Conservation (phyloP, 257 asterid genomes). For the Scutellaria barbata region DNA sequence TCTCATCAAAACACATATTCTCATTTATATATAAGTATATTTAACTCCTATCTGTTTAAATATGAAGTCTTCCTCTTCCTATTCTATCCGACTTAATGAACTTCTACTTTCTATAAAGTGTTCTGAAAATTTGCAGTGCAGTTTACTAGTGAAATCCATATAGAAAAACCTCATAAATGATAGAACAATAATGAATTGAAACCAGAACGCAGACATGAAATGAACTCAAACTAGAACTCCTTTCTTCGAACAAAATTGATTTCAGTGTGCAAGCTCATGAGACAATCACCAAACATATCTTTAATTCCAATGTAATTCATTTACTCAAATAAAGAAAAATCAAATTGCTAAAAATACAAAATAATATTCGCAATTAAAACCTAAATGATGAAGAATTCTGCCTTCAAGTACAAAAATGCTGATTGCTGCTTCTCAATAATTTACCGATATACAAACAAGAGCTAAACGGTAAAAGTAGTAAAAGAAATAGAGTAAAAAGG, state of each 20-base stretch:
- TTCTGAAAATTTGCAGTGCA: too few relatives aligned
- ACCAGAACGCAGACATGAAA: neutral
- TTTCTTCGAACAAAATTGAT: neutral
- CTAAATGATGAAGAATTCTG: conserved; percentile 21
- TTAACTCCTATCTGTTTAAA: neutral
- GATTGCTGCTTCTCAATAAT: conserved; percentile 25
- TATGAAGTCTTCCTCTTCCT: too few relatives aligned
- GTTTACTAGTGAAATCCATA: too few relatives aligned
- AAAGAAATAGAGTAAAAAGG: too few relatives aligned
- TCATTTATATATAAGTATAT: conserved; percentile 16
- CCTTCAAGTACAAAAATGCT: conserved; percentile 20
- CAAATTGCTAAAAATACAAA: neutral
- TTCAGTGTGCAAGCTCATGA: conserved; percentile 12
- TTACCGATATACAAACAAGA: conserved; percentile 7
- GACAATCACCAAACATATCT: neutral
- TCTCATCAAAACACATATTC: neutral
- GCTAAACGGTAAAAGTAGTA: neutral
- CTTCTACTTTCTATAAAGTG: too few relatives aligned
- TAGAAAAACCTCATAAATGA: too few relatives aligned
- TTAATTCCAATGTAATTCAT: neutral
- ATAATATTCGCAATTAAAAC: conserved; percentile 18
- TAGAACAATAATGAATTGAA: conserved; percentile 10
- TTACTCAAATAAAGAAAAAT: neutral
- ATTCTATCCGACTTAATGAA: too few relatives aligned
- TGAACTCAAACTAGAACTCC: neutral